phyloP scores from a whole-genome alignment of 2,329 filamentous ascomycete genomes.

The Orbilia oligospora region DNA sequence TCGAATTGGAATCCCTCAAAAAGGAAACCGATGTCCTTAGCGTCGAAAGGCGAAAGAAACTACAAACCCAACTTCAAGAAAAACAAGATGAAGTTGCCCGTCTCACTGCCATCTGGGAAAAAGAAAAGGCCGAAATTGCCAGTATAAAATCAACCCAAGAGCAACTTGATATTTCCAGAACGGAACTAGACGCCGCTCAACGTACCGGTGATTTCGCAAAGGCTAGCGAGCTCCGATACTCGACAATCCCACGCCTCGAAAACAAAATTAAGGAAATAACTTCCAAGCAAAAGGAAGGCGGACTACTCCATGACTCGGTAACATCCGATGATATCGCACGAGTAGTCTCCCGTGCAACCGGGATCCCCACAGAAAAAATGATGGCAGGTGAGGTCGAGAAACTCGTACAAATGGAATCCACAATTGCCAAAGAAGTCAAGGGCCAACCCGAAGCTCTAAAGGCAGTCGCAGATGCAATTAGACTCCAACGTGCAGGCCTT shows the following conservation, averaged over 20 bases:
- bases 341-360: constrained; percentile 91
- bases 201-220: constrained; percentile 88
- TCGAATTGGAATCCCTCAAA: constrained; percentile 91
- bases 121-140: constrained; percentile 87
- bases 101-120: constrained; percentile 88
- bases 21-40: constrained; percentile 95
- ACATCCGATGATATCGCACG: constrained; percentile 93
- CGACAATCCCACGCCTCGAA: constrained; percentile 85
- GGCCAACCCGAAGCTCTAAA: constrained; percentile 95
- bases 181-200: constrained; percentile 89
- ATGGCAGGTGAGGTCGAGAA: constrained; percentile 96
- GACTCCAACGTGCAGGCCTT: constrained; percentile 91
- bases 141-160: constrained; percentile 88
- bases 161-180: constrained; percentile 85
- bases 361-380: constrained; percentile 91
- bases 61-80: constrained; percentile 81
- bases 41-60: constrained; percentile 86
- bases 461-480: constrained; percentile 91
- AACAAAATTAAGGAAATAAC: constrained; percentile 83
- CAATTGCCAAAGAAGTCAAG: constrained; percentile 83
- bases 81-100: constrained; percentile 82
- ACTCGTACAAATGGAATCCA: constrained; percentile 95
- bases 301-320: constrained; percentile 92
- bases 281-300: constrained; percentile 68
- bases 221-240: constrained; percentile 91